Base-by-base conservation (phyloP, 306 rosid genomes). In the Citrullus amarus region DNA sequence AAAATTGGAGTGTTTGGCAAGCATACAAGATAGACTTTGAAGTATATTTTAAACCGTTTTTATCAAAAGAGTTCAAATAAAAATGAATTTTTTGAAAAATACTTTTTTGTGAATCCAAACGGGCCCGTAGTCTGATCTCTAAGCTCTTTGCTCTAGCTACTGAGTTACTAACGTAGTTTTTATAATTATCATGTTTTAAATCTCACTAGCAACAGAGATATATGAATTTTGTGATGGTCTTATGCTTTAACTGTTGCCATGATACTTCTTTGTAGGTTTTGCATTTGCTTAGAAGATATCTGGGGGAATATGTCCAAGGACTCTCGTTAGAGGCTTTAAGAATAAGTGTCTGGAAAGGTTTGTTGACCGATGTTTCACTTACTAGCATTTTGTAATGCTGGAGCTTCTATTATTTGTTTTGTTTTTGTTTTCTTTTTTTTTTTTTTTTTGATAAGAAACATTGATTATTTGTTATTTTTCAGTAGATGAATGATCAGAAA, bases 291-390 rank as follows among this genome's bases (percentile, higher is more conserved):
- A 88, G 93, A 58, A 91, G 83, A 80, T 92, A 92, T 85, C 83
- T 95, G 90, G 99, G 99, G 22, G 99, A 95, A 86, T 95, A 95
- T 87, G 97, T 95, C 36, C 97, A 95, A 62, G 99, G 97, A 75
- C 97, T 95, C 86, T 95, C 99, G 32, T 54, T 84, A 48, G 97
- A 95, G 86, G 97, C 99, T 55, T 83, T 95, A 84, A 87, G 97
- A 84, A 95, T 95, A 56, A 95, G 99, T 78, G 99, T 95, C 78
- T 95, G 97, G 99, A 88, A 95, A 86, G 99, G 99, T 95, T 81
- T 80, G 89, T 84, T 41, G 80, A 76, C 75, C 22, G 2, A 22
- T 81, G 71, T 83, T 57, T 72, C 81, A 68, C 39, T 46, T 50
- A 50, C 60, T 46, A 53, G 70, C 79, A 71, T 81, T 74, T 76